Evolutionary conservation across 805 yeast species (phyloP).

Genomic region (Saccharomycopsis oosterbeekiorum): DNA sequence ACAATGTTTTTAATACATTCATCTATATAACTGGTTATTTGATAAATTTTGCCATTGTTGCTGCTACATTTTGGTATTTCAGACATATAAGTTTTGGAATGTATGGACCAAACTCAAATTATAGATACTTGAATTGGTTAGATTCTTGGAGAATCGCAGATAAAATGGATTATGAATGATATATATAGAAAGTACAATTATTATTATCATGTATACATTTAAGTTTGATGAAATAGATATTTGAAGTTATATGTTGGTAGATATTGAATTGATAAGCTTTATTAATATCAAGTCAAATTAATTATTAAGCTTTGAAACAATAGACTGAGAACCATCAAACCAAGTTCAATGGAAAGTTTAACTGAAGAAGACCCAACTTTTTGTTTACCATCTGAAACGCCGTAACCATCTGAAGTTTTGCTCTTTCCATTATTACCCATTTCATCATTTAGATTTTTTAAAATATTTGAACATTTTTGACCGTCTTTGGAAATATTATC

Average conservation of each 20-base stretch:
- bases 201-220: neutral
- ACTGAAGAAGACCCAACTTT: neutral
- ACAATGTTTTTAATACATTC: conserved; percentile 20
- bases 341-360: neutral
- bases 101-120: conserved; percentile 35
- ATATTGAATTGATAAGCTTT: neutral
- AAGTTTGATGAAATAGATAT: neutral
- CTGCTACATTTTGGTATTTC: conserved; percentile 48
- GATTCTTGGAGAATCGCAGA: conserved; percentile 35
- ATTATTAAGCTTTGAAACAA: neutral
- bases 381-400: neutral
- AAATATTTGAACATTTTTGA: conserved; percentile 4
- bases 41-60: conserved; percentile 29
- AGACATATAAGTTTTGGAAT: conserved; percentile 60
- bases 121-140: conserved; percentile 38
- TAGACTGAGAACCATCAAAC: neutral
- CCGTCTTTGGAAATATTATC: conserved; percentile 12
- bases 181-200: neutral
- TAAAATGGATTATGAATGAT: neutral
- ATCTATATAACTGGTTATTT: conserved; percentile 27
- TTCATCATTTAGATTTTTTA: conserved; percentile 1
- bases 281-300: neutral
- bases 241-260: neutral
- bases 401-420: neutral
- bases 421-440: neutral